phyloP scores from a whole-genome alignment of 305 asterid genomes.

The Caryopteris hybrid region DNA sequence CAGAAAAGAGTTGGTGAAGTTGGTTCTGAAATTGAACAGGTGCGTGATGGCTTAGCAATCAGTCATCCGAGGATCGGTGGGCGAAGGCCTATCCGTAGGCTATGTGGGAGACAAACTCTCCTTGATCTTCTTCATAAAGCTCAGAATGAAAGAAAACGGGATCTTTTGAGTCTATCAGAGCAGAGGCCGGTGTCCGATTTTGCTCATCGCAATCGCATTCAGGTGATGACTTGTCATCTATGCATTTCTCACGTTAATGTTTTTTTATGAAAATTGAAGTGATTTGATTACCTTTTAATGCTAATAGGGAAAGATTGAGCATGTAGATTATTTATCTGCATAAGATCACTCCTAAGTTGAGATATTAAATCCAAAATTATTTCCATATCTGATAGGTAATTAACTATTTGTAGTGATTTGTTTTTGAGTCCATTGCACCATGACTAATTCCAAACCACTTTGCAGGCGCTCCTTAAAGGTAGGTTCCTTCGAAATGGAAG shows the following conservation, averaged over 20 bases:
- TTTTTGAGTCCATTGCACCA: slow-evolving; percentile 1
- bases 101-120: slow-evolving; percentile 91
- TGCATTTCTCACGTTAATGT: neutral
- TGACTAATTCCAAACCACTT: too few relatives aligned
- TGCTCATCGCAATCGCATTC: slow-evolving; percentile 81
- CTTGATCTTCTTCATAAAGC: slow-evolving; percentile 73
- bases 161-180: slow-evolving; percentile 57
- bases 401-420: neutral
- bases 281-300: neutral
- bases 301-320: too few relatives aligned
- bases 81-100: slow-evolving; percentile 53
- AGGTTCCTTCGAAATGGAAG: slow-evolving; percentile 65
- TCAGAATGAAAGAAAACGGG: slow-evolving; percentile 63
- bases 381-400: neutral
- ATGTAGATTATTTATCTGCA: neutral
- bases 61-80: slow-evolving; percentile 30
- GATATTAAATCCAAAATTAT: neutral
- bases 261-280: neutral
- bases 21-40: slow-evolving; percentile 49
- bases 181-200: slow-evolving; percentile 66
- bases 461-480: slow-evolving; percentile 81
- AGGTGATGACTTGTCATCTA: slow-evolving; percentile 30
- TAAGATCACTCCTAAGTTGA: neutral
- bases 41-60: slow-evolving; percentile 31
- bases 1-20: slow-evolving; percentile 36